Evolutionary conservation across 345 rosid genomes (phyloP).

Genomic region (Psidium guajava): DNA sequence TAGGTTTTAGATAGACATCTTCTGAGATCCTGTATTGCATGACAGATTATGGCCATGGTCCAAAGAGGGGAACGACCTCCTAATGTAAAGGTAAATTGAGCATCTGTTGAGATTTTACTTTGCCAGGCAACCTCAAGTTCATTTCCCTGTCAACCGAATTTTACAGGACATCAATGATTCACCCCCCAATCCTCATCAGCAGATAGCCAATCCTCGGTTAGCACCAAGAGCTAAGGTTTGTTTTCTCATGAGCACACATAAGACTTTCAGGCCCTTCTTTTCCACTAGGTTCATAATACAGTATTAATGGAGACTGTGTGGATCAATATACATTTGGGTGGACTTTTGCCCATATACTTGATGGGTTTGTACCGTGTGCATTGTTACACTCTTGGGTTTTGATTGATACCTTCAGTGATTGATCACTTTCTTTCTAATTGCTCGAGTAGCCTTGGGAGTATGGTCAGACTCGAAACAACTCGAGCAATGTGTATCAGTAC

Average conservation of each 20-base stretch:
- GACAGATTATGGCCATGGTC: conserved; percentile 89
- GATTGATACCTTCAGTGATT: background rate
- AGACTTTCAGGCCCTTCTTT: background rate
- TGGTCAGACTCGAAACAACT: conserved; percentile 31
- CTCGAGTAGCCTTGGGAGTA: conserved; percentile 72
- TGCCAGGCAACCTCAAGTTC: background rate
- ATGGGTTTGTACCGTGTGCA: background rate
- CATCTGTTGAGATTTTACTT: background rate
- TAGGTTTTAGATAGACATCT: background rate
- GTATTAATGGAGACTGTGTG: background rate
- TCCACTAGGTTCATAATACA: background rate
- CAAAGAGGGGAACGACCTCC: conserved; percentile 96
- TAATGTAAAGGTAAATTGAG: conserved; percentile 55
- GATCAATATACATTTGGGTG: background rate
- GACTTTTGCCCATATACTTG: background rate
- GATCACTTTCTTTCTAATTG: background rate
- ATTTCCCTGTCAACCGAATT: conserved; percentile 8
- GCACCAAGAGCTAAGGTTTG: conserved; percentile 81
- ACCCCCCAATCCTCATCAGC: conserved; percentile 84
- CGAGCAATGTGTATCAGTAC: conserved; percentile 23
- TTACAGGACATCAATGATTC: conserved; percentile 79
- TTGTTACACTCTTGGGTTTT: background rate
- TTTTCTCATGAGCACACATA: background rate
- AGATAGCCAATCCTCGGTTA: conserved; percentile 54
- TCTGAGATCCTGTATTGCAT: background rate